Percentiles rank a stretch among this genome's conserved stretches.
Evolutionary conservation across 2,329 filamentous ascomycete genomes (phyloP).

Genomic region (Fusarium piperis): DNA sequence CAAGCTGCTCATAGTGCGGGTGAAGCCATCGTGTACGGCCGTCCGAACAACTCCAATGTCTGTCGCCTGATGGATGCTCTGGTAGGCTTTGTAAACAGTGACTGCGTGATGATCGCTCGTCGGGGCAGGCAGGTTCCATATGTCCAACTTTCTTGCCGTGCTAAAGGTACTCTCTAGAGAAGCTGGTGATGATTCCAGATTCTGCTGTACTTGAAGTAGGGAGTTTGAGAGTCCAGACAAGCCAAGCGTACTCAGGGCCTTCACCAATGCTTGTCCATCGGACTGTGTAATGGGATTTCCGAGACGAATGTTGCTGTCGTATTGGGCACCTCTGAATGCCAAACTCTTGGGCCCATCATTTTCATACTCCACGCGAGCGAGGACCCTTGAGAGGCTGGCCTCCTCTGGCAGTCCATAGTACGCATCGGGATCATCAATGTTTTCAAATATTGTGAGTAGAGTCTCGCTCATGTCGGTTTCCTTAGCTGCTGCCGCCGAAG

Average conservation of each 20-base stretch:
- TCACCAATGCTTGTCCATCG: constrained; percentile 77
- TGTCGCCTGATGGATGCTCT: constrained; percentile 76
- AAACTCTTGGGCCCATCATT: constrained; percentile 86
- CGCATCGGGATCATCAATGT: constrained; percentile 93
- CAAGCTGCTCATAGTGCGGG: constrained; percentile 68
- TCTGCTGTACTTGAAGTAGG: constrained; percentile 75
- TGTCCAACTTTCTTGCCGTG: constrained; percentile 83
- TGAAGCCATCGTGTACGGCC: constrained; percentile 71
- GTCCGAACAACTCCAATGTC: constrained; percentile 62
- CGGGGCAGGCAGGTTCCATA: constrained; percentile 90
- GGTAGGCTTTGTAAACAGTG: constrained; percentile 82
- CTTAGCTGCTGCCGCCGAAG: constrained; percentile 64
- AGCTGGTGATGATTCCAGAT: constrained; percentile 63
- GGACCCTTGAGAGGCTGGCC: constrained; percentile 78
- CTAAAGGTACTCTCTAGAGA: constrained; percentile 78
- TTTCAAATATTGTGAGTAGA: constrained; percentile 85
- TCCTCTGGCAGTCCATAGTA: constrained; percentile 91
- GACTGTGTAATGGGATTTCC: constrained; percentile 62
- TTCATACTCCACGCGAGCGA: constrained; percentile 89
- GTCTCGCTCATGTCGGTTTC: constrained; percentile 71
- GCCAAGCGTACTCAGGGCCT: constrained; percentile 81
- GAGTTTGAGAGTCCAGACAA: constrained; percentile 87
- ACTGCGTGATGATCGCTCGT: constrained; percentile 70
- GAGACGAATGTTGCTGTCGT: constrained; percentile 82
- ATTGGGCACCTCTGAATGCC: constrained; percentile 88